Conservation (phyloP, 495 filamentous ascomycete genomes). For the Bacidia rubella region DNA sequence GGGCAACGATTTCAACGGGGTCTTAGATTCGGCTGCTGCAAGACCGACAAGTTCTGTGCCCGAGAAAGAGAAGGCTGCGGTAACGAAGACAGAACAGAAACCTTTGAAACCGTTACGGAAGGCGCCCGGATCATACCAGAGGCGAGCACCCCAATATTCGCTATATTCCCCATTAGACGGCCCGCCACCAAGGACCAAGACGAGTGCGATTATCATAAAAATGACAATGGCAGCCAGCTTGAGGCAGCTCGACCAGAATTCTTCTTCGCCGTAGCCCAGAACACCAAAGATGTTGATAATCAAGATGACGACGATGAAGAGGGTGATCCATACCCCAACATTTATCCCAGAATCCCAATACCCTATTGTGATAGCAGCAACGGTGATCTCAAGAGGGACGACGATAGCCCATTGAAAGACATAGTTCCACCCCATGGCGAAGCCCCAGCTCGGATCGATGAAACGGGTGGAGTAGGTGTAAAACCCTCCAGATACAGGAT, state of each 20-base stretch:
- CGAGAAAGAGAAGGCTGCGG: slow-evolving; percentile 52
- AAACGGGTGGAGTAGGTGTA: slow-evolving; percentile 34
- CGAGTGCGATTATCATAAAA: slow-evolving; percentile 29
- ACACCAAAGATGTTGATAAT: slow-evolving; percentile 34
- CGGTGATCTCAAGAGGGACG: slow-evolving; percentile 34
- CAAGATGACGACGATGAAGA: slow-evolving; percentile 32
- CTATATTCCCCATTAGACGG: slow-evolving; percentile 32
- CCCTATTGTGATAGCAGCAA: slow-evolving; percentile 43
- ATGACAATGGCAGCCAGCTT: slow-evolving; percentile 35
- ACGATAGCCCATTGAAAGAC: slow-evolving; percentile 32
- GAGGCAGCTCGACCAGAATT: slow-evolving; percentile 35
- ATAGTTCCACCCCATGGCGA: slow-evolving; percentile 40
- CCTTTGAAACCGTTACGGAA: slow-evolving; percentile 59
- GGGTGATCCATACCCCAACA: slow-evolving; percentile 33
- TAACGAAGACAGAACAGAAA: slow-evolving; percentile 51
- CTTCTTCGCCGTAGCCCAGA: slow-evolving; percentile 40
- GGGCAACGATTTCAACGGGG: slow-evolving; percentile 48
- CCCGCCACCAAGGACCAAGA: slow-evolving; percentile 35
- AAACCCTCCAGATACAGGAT: slow-evolving; percentile 44
- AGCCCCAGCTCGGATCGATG: slow-evolving; percentile 33
- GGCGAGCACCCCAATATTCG: slow-evolving; percentile 40
- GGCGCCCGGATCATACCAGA: slow-evolving; percentile 39
- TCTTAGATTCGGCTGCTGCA: slow-evolving; percentile 51
- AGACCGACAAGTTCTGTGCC: slow-evolving; percentile 48
- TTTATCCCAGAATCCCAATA: slow-evolving; percentile 39